phyloP scores from a whole-genome alignment of 768 basidiomycete species.

The Psilocybe cyanescens region DNA sequence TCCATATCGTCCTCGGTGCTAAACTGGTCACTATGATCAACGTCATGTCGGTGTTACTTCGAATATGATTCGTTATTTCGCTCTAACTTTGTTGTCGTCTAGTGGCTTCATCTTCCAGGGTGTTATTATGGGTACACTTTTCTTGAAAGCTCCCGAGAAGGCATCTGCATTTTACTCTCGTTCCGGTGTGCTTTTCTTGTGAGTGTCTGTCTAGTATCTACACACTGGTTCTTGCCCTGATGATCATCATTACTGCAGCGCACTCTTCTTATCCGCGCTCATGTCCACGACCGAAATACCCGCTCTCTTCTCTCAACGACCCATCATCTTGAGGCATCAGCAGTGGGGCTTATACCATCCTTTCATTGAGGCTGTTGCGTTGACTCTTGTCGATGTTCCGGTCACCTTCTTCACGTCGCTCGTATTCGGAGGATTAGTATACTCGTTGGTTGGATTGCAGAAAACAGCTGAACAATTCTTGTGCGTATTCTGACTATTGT shows the following conservation, averaged over 20 bases:
- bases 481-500: conserved; percentile 39
- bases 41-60: background rate
- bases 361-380: conserved; percentile 46
- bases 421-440: conserved; percentile 54
- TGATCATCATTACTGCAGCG: conserved; percentile 32
- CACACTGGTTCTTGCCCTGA: background rate
- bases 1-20: conserved; percentile 40
- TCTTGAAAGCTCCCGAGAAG: conserved; percentile 54
- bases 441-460: conserved; percentile 67
- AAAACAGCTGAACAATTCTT: conserved; percentile 60
- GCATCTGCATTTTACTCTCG: conserved; percentile 73
- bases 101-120: conserved; percentile 59
- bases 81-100: background rate
- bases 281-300: conserved; percentile 70
- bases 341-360: conserved; percentile 61
- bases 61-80: background rate
- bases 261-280: conserved; percentile 64
- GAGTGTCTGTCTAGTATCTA: conserved; percentile 20
- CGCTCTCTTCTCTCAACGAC: conserved; percentile 59
- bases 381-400: conserved; percentile 65
- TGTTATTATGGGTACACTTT: conserved; percentile 65
- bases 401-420: conserved; percentile 49
- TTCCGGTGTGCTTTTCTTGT: conserved; percentile 83
- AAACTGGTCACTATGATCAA: conserved; percentile 35
- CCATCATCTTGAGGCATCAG: conserved; percentile 62